Evolutionary conservation across 2,329 filamentous ascomycete genomes (phyloP), one percentile per base, ranked within the genome.

Genomic region (Huntiella moniliformis): DNA sequence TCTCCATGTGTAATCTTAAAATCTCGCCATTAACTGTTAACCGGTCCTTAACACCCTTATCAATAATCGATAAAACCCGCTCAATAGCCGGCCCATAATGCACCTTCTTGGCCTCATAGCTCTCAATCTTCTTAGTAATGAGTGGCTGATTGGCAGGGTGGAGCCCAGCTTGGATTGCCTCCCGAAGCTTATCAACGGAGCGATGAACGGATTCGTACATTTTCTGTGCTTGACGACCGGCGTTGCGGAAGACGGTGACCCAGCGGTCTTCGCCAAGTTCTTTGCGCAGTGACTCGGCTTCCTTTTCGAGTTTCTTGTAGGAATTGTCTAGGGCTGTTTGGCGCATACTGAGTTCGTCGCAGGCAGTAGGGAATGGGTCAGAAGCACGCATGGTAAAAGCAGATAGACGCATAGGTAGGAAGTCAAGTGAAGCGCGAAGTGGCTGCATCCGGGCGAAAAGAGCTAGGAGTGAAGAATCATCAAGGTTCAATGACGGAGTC

Each of bases 21-120:
- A 96, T 91, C 61, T 96, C 91, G 38, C 91, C 91, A 57, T 98
- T 96, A 46, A 96, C 85, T 0, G 91, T 96, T 42, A 95, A 67
- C n/a, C 91, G 77, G 56, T 96, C 86, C 57, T 83, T 82, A 56
- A 96, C 81, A n/a, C 91, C 91, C 57, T 85, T 88, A 54, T 95
- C 85, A 43, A 96, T 95, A 57, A 96, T 92, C 35, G 80, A 78
- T 13, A 96, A 64, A 5, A 98, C 85, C 37, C 87, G 75, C 58
- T 91, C 84, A 57, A 98, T 92, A 1, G 91, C 88, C 7, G 87
- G 84, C 1, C 86, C 82, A 56, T 96, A 98, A 59, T 96, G 88
- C 49, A 77, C 77, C 61, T 88, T 92, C 67, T 96, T 98, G 38
- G 82, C 84, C 58, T 95, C 87, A 59, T 94, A 98, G 54, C 73